phyloP scores from a whole-genome alignment of 495 filamentous ascomycete species.

The Corynascus novoguineensis region DNA sequence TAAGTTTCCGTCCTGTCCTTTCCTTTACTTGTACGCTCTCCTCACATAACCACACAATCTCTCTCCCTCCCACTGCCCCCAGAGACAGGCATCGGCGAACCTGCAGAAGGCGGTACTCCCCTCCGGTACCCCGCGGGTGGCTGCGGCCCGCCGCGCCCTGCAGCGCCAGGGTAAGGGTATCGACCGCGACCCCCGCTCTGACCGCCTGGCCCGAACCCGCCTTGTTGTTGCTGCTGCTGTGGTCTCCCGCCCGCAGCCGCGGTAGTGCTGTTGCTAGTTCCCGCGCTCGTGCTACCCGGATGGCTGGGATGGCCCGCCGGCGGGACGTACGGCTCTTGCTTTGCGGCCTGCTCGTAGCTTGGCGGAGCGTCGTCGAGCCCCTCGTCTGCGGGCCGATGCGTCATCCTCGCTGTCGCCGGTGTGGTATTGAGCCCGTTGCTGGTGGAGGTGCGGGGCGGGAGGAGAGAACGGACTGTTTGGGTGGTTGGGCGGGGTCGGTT shows the following conservation, averaged over 20 bases:
- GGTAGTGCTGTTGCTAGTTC: too few species aligned
- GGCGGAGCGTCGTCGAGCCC: slow-evolving; percentile 57
- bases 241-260: too few species aligned
- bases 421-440: background rate
- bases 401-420: background rate
- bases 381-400: slow-evolving; percentile 38
- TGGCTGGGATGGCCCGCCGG: slow-evolving; percentile 54
- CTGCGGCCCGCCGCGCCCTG: background rate
- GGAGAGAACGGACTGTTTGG: slow-evolving; percentile 42
- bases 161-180: slow-evolving; percentile 8
- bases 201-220: background rate
- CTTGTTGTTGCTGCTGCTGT: background rate
- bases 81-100: background rate
- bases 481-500: slow-evolving; percentile 16
- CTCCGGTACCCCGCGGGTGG: slow-evolving; percentile 26
- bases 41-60: slow-evolving; percentile 36
- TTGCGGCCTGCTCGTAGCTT: slow-evolving; percentile 75
- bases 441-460: slow-evolving; percentile 29
- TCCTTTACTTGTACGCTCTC: background rate
- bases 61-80: slow-evolving; percentile 15
- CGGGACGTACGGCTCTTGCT: slow-evolving; percentile 56
- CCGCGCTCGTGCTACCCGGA: slow-evolving; percentile 38
- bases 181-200: too few species aligned
- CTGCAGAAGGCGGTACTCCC: slow-evolving; percentile 16
- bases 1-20: background rate